A percentile compares a stretch with the other conserved stretches of the same genome.
Conservation (phyloP, 192 early-diverging fungal genomes). For the Diversispora epigaea region DNA sequence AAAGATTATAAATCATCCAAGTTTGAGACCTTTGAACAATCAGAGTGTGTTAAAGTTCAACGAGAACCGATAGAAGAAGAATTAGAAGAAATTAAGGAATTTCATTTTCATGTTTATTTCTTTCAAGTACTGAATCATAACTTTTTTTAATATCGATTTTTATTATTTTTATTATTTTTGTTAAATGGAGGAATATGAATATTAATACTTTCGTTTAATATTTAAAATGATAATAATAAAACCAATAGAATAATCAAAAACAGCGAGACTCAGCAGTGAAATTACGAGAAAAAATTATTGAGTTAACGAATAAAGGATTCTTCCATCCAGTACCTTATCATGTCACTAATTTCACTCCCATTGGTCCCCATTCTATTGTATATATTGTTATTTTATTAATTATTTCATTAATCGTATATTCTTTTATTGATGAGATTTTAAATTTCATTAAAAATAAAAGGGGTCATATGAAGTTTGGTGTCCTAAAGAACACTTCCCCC, state of each 20-base stretch:
- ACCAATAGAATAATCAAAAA: slow-evolving; percentile 41
- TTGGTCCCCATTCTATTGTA: slow-evolving; percentile 64
- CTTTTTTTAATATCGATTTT: no score
- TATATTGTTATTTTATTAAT: not conserved
- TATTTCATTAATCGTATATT: not conserved
- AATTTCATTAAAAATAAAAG: not conserved
- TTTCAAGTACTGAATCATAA: slow-evolving; percentile 31
- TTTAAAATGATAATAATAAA: not conserved
- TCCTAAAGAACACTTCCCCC: slow-evolving; percentile 59
- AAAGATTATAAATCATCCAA: not conserved
- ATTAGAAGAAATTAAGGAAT: slow-evolving; percentile 59
- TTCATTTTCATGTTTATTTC: slow-evolving; percentile 70
- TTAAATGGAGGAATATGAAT: not conserved
- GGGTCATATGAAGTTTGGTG: slow-evolving; percentile 64
- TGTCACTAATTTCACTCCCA: slow-evolving; percentile 42
- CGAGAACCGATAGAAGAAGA: not conserved
- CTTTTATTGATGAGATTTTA: not conserved
- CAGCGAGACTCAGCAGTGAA: slow-evolving; percentile 39
- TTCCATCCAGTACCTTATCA: slow-evolving; percentile 55
- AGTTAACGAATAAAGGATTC: slow-evolving; percentile 46
- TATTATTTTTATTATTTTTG: no score
- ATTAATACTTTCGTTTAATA: not conserved
- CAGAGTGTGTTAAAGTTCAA: not conserved
- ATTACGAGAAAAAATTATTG: slow-evolving; percentile 45
- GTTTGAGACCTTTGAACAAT: no score